These are phyloP conservation scores for Torrubiella hemipterigena DNA, from an alignment of 2,329 filamentous ascomycete species.

Conservation along the genomic window DNA sequence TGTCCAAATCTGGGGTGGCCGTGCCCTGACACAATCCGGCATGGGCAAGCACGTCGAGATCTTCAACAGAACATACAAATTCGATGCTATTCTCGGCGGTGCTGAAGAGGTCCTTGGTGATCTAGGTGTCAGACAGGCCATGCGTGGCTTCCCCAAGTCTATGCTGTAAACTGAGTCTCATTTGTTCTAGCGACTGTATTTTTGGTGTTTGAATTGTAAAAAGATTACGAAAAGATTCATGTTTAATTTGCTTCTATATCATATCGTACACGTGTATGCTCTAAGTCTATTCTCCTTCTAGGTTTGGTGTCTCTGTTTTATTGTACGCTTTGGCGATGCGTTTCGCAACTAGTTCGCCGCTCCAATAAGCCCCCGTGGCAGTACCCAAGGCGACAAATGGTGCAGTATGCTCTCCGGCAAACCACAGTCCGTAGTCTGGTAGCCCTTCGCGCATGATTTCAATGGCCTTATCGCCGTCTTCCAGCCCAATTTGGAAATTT, in stretches of 20 bases:
- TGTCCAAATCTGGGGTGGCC: conserved; percentile 76
- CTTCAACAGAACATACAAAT: conserved; percentile 78
- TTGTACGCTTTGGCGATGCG: conserved; percentile 48
- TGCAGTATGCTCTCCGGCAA: conserved; percentile 83
- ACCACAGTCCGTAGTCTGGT: conserved; percentile 61
- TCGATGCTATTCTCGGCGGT: conserved; percentile 65
- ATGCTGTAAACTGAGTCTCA: conserved; percentile 67
- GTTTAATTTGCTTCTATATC: no score
- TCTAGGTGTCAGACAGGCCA: conserved; percentile 70
- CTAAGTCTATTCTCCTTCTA: no score
- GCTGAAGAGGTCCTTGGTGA: conserved; percentile 76
- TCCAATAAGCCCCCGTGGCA: conserved; percentile 85
- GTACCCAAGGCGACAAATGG: conserved; percentile 85
- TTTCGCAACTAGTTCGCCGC: conserved; percentile 65
- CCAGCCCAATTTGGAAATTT: conserved; percentile 71
- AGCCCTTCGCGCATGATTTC: conserved; percentile 49
- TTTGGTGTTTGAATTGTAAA: no score
- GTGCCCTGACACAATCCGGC: conserved; percentile 66
- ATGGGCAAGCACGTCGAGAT: conserved; percentile 78
- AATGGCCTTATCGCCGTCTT: conserved; percentile 61
- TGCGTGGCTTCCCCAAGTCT: conserved; percentile 74
- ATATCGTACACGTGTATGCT: no score
- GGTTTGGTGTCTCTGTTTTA: neutral
- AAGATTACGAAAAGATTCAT: no score
- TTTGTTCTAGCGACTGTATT: no score